Conservation (phyloP, 805 yeast species). For the Hemisphaericaspora nanyangensis region DNA sequence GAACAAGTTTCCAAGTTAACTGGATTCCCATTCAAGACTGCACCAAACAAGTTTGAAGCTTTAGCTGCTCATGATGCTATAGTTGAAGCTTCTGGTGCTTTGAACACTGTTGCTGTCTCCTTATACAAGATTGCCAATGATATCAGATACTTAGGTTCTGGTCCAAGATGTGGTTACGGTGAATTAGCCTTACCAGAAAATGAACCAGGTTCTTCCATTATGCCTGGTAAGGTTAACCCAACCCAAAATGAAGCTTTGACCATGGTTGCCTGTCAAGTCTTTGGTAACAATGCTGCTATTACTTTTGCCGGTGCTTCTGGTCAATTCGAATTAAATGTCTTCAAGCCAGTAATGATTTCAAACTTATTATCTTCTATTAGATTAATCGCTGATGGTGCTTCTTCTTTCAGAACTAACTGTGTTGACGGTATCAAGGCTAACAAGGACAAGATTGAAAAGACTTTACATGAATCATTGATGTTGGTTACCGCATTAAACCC, state of each 20-base stretch:
- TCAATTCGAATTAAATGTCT: slow-evolving; percentile 96
- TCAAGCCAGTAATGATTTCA: slow-evolving; percentile 93
- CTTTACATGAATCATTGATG: slow-evolving; percentile 93
- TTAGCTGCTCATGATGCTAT: slow-evolving; percentile 98
- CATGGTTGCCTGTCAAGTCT: slow-evolving; percentile 96
- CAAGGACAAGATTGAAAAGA: slow-evolving; percentile 77
- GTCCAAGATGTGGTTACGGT: slow-evolving; percentile 99
- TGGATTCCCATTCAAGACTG: slow-evolving; percentile 85
- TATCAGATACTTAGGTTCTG: slow-evolving; percentile 96
- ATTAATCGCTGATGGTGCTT: slow-evolving; percentile 82
- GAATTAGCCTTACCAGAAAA: slow-evolving; percentile 94
- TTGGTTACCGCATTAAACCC: slow-evolving; percentile 98
- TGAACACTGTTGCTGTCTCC: slow-evolving; percentile 91
- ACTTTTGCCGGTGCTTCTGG: slow-evolving; percentile 98
- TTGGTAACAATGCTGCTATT: slow-evolving; percentile 93
- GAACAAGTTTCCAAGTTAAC: slow-evolving; percentile 80
- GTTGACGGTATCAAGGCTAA: slow-evolving; percentile 93
- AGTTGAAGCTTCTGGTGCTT: slow-evolving; percentile 96
- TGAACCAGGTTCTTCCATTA: slow-evolving; percentile 98
- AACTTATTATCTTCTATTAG: slow-evolving; percentile 86
- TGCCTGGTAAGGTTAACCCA: slow-evolving; percentile 99
- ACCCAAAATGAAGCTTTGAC: slow-evolving; percentile 98
- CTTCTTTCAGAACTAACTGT: slow-evolving; percentile 91
- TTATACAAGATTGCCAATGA: slow-evolving; percentile 96
- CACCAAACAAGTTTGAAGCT: slow-evolving; percentile 98